A percentile compares a stretch with the other conserved stretches of the same genome.
phyloP scores from a whole-genome alignment of 305 asterid species.

The Fraxinus platypoda region DNA sequence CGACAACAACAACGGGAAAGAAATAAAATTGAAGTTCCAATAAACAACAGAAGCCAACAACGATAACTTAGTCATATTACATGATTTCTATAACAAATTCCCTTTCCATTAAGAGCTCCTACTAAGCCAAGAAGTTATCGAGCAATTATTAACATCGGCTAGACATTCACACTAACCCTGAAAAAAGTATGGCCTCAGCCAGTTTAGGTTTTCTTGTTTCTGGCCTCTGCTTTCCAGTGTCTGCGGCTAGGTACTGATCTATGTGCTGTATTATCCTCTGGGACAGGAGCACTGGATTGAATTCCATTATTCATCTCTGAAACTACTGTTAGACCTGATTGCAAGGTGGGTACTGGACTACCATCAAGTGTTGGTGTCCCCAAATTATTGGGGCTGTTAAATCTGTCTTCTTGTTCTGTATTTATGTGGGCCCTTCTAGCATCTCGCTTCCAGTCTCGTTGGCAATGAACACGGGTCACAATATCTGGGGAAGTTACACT shows the following conservation, averaged over 20 bases:
- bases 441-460: slow-evolving; percentile 83
- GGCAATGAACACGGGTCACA: slow-evolving; percentile 57
- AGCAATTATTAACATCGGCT: neutral
- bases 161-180: slow-evolving; percentile 3
- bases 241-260: slow-evolving; percentile 47
- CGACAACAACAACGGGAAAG: neutral
- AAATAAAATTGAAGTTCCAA: neutral
- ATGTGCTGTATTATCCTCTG: slow-evolving; percentile 29
- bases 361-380: slow-evolving; percentile 24
- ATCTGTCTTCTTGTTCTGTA: slow-evolving; percentile 36
- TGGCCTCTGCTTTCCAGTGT: slow-evolving; percentile 91
- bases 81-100: neutral
- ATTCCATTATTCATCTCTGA: slow-evolving; percentile 7
- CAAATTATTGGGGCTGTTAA: slow-evolving; percentile 1
- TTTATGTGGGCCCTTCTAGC: slow-evolving; percentile 66
- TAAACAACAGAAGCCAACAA: neutral
- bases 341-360: slow-evolving; percentile 24
- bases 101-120: neutral
- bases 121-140: neutral
- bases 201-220: slow-evolving; percentile 58
- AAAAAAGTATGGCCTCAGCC: slow-evolving; percentile 5
- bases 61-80: neutral
- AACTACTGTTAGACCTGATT: slow-evolving; percentile 23
- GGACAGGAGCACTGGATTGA: slow-evolving; percentile 20
- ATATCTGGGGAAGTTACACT: slow-evolving; percentile 34